Evolutionary conservation across 1,139 yeast species (phyloP).

Genomic region (Kodamaea sp.): DNA sequence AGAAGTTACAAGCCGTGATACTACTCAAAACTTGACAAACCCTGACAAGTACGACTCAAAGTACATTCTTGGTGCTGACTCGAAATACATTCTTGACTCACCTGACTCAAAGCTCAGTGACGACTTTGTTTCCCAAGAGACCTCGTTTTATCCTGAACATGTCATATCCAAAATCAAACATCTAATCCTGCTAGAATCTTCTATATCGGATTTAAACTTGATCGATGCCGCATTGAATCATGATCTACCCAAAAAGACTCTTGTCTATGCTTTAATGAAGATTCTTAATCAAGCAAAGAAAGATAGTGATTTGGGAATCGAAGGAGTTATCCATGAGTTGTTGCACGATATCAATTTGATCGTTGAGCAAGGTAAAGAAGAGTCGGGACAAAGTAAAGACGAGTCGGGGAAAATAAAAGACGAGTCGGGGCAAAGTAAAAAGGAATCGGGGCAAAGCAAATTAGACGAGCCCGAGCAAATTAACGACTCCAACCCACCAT

Average conservation of each 20-base stretch:
- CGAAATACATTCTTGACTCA: slow-evolving; percentile 4
- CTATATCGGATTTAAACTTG: no score
- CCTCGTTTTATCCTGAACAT: background rate
- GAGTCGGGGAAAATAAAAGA: background rate
- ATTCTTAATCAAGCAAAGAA: no score
- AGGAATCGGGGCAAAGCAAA: slow-evolving; percentile 1
- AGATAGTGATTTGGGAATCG: no score
- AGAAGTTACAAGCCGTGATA: no score
- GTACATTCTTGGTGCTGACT: slow-evolving; percentile 5
- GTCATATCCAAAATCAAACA: slow-evolving; percentile 1
- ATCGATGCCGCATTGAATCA: no score
- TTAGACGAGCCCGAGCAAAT: background rate
- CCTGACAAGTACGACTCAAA: slow-evolving; percentile 1
- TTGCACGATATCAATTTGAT: slow-evolving; percentile 1
- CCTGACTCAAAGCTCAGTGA: slow-evolving; percentile 1
- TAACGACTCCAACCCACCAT: background rate
- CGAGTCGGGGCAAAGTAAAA: background rate
- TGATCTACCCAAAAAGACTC: no score
- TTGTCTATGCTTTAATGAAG: no score
- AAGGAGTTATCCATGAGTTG: no score
- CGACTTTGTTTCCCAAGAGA: background rate
- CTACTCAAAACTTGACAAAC: slow-evolving; percentile 3
- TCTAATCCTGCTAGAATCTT: background rate
- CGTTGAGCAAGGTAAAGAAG: background rate
- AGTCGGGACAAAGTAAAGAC: slow-evolving; percentile 1